phyloP scores from a whole-genome alignment of 192 early-diverging fungal genomes.

The Podila horticola region DNA sequence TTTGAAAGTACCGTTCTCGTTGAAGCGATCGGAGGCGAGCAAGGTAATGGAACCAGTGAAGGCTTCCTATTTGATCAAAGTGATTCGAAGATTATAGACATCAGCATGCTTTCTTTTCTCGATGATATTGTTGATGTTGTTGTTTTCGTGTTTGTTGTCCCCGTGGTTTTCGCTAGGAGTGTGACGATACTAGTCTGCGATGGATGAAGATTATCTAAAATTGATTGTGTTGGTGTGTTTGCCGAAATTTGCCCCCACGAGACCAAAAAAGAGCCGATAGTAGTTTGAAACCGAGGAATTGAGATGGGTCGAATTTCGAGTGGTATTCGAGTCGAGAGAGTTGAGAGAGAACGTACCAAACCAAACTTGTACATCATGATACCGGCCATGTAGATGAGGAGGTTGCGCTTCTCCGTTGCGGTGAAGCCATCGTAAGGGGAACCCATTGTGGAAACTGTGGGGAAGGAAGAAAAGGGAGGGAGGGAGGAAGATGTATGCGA shows the following conservation, averaged over 20 bases:
- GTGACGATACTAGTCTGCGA: too few relatives aligned
- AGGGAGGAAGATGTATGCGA: background rate
- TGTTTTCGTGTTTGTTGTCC: too few relatives aligned
- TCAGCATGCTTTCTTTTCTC: too few relatives aligned
- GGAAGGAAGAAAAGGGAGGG: background rate
- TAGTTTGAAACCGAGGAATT: background rate
- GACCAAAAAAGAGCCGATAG: too few relatives aligned
- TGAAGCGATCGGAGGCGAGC: conserved; percentile 17
- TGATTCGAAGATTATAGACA: conserved; percentile 24
- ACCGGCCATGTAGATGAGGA: conserved; percentile 63
- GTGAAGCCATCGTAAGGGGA: conserved; percentile 60
- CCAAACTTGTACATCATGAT: conserved; percentile 71
- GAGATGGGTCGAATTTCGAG: background rate
- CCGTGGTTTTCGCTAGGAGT: too few relatives aligned
- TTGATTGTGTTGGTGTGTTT: too few relatives aligned
- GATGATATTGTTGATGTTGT: too few relatives aligned
- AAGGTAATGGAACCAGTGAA: conserved; percentile 43
- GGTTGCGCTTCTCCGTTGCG: conserved; percentile 53
- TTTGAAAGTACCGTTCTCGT: background rate
- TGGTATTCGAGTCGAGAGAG: background rate
- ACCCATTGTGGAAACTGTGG: conserved; percentile 5
- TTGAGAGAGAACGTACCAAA: conserved; percentile 40
- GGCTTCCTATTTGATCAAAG: conserved; percentile 29
- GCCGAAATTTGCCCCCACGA: too few relatives aligned
- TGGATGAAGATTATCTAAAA: too few relatives aligned